Evolutionary conservation across 495 filamentous ascomycete species (phyloP), one percentile per base, ranked within the genome.

Genomic region (Lasiosphaeria hispida): DNA sequence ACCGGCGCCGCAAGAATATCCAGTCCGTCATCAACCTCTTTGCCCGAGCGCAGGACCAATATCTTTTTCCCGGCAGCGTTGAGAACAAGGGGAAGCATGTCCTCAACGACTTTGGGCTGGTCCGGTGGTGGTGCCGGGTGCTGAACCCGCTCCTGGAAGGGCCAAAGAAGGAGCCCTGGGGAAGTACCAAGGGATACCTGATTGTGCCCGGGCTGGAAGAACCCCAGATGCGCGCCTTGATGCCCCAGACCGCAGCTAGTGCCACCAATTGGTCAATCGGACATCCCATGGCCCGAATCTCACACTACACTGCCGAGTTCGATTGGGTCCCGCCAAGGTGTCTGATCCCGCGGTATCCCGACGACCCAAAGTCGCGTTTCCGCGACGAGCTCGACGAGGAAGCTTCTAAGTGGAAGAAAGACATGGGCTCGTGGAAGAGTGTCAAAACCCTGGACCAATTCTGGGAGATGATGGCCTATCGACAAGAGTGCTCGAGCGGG

Each of bases 401-500:
- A 44, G 73, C 77, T 23, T 65, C 73, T 15, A 75, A 76, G 37
- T 64, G 68, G 43, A 74, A 74, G 50, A 59, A 75, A 4, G 67
- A 69, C 15, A 77, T 79, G 11, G 90, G 88, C 0, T 75, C 82
- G 49, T 99, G 94, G 94, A 87, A 83, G 63, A 91, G 86, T 62
- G 86, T 96, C 14, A 84, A 76, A 61, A 87, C 86, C 0, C 70
- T 97, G 34, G 91, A 92, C 34, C 86, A 93, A 61, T 99, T 99
- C 71, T 99, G 94, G 94, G 94, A 99, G 55, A 87, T 94, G 83
- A 97, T 99, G 94, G 87, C 91, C 11, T 97, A 90, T 66, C 79
- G 94, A 33, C 94, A 97, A 68, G 94, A 99, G 70, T 99, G 94
- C 67, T 93, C 92, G 19, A 87, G 90, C 11, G 94, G 94, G 3